These are phyloP conservation scores for Penicillium malachiteum DNA, from an alignment of 495 filamentous ascomycete species.

Conservation along the genomic window DNA sequence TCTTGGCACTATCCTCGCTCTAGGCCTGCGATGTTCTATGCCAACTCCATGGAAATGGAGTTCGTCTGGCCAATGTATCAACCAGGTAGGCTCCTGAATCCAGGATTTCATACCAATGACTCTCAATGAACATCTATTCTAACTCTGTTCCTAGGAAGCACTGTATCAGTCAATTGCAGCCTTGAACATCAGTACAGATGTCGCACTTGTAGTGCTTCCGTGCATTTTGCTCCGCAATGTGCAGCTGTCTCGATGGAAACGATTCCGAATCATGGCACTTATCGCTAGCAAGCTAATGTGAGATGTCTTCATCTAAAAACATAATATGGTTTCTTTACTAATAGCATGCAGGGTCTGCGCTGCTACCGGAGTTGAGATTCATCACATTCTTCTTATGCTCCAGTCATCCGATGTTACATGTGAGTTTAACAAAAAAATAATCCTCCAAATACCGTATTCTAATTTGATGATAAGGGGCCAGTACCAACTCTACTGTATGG, in stretches of 20 bases:
- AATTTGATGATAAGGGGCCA: slow-evolving; percentile 14
- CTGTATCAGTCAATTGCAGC: slow-evolving; percentile 21
- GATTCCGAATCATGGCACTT: slow-evolving; percentile 21
- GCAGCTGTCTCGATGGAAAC: slow-evolving; percentile 16
- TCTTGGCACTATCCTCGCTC: slow-evolving; percentile 22
- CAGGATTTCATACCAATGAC: not conserved
- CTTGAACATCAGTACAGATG: slow-evolving; percentile 28
- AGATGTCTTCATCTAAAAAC: not conserved
- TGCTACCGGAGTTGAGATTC: slow-evolving; percentile 18
- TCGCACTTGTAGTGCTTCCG: slow-evolving; percentile 20
- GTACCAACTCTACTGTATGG: slow-evolving; percentile 23
- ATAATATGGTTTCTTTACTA: too few species aligned
- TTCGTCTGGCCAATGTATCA: slow-evolving; percentile 11
- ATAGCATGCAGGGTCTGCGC: slow-evolving; percentile 13
- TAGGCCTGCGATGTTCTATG: slow-evolving; percentile 24
- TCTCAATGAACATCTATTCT: not conserved
- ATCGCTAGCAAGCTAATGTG: slow-evolving; percentile 26
- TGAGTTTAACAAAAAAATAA: not conserved
- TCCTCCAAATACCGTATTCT: not conserved
- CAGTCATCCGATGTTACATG: slow-evolving; percentile 18
- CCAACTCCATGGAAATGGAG: slow-evolving; percentile 26
- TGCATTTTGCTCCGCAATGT: slow-evolving; percentile 24
- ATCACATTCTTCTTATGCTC: slow-evolving; percentile 12
- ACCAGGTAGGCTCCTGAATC: slow-evolving; percentile 14
- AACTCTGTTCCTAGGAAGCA: slow-evolving; percentile 7